Evolutionary conservation across 2,329 filamentous ascomycete species (phyloP).

Genomic region (Beauveria asiatica): DNA sequence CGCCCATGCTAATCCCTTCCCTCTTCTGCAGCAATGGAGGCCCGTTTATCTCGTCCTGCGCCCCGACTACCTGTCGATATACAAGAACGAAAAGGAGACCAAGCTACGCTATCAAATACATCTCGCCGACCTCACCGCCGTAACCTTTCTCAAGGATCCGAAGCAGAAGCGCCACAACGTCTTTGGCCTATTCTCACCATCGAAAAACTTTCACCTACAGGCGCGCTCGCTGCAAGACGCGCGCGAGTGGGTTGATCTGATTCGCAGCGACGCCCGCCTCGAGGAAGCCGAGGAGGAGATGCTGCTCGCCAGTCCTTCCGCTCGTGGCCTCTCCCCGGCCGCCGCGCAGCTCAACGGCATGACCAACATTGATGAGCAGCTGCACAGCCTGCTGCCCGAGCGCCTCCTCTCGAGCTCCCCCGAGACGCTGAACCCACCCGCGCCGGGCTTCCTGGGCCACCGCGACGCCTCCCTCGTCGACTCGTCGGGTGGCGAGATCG

Average conservation of each 20-base stretch:
- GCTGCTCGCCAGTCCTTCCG: constrained; percentile 59
- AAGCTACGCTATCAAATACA: constrained; percentile 83
- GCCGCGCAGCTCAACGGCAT: constrained; percentile 14
- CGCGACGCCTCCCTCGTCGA: constrained; percentile 54
- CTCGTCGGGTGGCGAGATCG: constrained; percentile 58
- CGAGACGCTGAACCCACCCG: constrained; percentile 37
- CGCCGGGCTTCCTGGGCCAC: constrained; percentile 24
- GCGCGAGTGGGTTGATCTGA: constrained; percentile 76
- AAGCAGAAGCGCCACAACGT: constrained; percentile 81
- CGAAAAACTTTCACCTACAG: constrained; percentile 86
- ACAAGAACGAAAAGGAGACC: constrained; percentile 84
- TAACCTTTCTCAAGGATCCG: constrained; percentile 78
- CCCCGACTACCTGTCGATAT: constrained; percentile 82
- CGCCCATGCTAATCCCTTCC: neutral
- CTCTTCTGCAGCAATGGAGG: constrained; percentile 68
- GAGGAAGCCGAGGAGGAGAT: constrained; percentile 85
- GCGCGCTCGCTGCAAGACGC: constrained; percentile 65
- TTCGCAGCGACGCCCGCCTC: constrained; percentile 70
- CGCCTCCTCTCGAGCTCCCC: constrained; percentile 50
- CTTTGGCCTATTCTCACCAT: constrained; percentile 86
- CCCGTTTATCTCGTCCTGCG: constrained; percentile 80
- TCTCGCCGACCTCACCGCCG: constrained; percentile 83
- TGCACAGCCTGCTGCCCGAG: constrained; percentile 28
- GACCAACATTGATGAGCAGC: constrained; percentile 12
- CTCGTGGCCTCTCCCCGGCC: constrained; percentile 36